Evolutionary conservation across 2,329 filamentous ascomycete species (phyloP).

Genomic region (Elsinoe necatrix): DNA sequence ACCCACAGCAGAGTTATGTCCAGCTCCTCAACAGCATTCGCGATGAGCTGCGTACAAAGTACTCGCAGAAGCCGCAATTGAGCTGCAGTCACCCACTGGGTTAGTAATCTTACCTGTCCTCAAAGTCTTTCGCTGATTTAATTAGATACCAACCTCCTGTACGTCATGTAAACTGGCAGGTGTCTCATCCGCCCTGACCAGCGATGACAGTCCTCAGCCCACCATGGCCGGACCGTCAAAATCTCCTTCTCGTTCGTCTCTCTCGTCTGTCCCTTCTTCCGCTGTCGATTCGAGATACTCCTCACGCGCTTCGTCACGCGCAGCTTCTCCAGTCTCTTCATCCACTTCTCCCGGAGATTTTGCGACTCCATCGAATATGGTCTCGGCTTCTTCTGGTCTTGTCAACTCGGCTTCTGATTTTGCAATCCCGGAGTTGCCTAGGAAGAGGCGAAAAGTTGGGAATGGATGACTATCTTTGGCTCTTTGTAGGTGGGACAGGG

Average conservation of each 20-base stretch:
- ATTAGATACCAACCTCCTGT: conserved; percentile 36
- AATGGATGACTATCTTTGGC: conserved; percentile 5
- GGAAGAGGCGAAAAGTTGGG: conserved; percentile 10
- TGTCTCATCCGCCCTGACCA: not conserved
- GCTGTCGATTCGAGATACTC: conserved; percentile 12
- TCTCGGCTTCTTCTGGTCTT: not conserved
- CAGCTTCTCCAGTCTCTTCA: conserved; percentile 4
- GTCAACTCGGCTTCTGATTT: not conserved
- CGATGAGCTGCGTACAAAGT: conserved; percentile 77
- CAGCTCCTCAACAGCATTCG: conserved; percentile 92
- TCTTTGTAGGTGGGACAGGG: not conserved
- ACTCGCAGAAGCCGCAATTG: conserved; percentile 89
- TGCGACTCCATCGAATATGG: not conserved
- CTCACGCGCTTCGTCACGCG: conserved; percentile 4
- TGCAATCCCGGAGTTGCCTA: conserved; percentile 9
- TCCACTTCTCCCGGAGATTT: conserved; percentile 2
- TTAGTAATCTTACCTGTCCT: conserved; percentile 53
- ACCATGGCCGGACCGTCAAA: not conserved
- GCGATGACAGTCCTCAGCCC: conserved; percentile 5
- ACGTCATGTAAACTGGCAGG: conserved; percentile 34
- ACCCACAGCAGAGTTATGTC: conserved; percentile 92
- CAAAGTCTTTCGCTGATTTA: conserved; percentile 18
- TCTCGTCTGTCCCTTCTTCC: not conserved
- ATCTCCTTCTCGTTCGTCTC: not conserved
- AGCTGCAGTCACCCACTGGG: conserved; percentile 77